Base-by-base conservation (phyloP, 306 rosid genomes). In the Cucurbita moschata region DNA sequence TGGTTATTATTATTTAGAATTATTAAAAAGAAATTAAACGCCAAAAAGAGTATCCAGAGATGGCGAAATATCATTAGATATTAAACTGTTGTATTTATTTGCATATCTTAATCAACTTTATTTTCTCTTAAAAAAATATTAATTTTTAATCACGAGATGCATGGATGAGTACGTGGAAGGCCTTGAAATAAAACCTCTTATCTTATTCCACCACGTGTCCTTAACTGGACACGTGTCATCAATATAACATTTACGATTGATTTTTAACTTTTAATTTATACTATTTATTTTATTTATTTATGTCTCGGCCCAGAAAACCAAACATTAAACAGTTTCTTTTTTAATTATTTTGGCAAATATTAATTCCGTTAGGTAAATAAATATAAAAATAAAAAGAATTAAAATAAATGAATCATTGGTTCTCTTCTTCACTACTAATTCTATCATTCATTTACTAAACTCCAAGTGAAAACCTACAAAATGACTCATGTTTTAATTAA, bases 381-480 rank as follows among this genome's bases (percentile, higher is more conserved):
- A 30, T 2, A 30, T 30, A 30, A 21, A 21, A 21, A 21, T 0
- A 21, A 21, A 21, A 21, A 21, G 23, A 21, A 21, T 21, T 21
- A 21, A 21, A 21, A 21, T 21, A 21, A 21, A 21, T 70, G 74
- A 50, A 44, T 66, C 54, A 43, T 44, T 66, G 73, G 57, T 78
- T 68, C 52, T 72, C 55, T 77, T 72, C 77, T 77, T 83, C 79
- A 81, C 71, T 79, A 70, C 71, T 78, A 51, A 49, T 51, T 70
- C 74, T 35, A 49, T 69, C 44, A 66, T 8, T 49, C 49, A 23
- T 49, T 40, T 16, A 70, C 10, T 30, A 50, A 4, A 18, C 58
- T 70, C 74, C 74, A 70, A 70, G 60, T 30, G 74, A 70, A 70
- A 70, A 35, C 74, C 60, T 49, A 70, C 74, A 70, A 70, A 68